Evolutionary conservation across 2,329 filamentous ascomycete genomes (phyloP).

Genomic region (Ophiostoma perfectum): DNA sequence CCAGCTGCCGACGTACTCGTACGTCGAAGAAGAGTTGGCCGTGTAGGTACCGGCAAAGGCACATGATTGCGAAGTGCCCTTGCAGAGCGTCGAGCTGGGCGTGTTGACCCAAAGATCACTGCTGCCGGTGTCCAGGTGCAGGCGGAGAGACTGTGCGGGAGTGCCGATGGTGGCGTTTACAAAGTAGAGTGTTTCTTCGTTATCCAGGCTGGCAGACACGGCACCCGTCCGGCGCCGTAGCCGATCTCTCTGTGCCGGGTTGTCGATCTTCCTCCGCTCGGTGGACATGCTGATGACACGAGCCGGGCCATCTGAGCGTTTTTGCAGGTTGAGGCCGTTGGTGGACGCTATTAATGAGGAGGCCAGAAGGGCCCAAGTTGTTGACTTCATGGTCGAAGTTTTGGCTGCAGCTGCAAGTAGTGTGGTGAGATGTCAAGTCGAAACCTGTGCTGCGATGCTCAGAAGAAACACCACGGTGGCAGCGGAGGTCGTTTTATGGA

Average conservation of each 20-base stretch:
- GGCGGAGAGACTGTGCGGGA: slow-evolving; percentile 50
- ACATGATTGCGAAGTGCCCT: slow-evolving; percentile 47
- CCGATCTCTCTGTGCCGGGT: slow-evolving; percentile 43
- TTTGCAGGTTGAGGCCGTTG: slow-evolving; percentile 31
- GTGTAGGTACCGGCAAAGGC: slow-evolving; percentile 59
- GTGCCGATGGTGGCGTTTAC: slow-evolving; percentile 60
- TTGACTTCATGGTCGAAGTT: slow-evolving; percentile 35
- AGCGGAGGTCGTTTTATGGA: neutral
- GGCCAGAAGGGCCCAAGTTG: slow-evolving; percentile 31
- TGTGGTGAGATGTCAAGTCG: neutral
- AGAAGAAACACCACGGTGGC: neutral
- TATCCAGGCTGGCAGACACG: slow-evolving; percentile 47
- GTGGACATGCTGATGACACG: slow-evolving; percentile 45
- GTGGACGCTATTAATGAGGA: slow-evolving; percentile 29
- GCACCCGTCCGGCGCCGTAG: slow-evolving; percentile 42
- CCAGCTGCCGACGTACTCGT: slow-evolving; percentile 62
- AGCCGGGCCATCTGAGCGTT: slow-evolving; percentile 32
- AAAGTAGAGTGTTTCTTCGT: slow-evolving; percentile 60
- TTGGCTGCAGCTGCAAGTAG: neutral
- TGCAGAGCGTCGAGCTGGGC: slow-evolving; percentile 55
- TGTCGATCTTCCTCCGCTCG: slow-evolving; percentile 36
- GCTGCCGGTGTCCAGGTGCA: slow-evolving; percentile 64
- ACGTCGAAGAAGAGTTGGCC: slow-evolving; percentile 69
- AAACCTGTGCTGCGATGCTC: neutral
- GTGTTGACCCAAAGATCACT: slow-evolving; percentile 69